A percentile compares a stretch with the other conserved stretches of the same genome.
These are phyloP conservation scores for Brettanomyces naardenensis DNA, from an alignment of 805 yeast species.

Conservation along the genomic window DNA sequence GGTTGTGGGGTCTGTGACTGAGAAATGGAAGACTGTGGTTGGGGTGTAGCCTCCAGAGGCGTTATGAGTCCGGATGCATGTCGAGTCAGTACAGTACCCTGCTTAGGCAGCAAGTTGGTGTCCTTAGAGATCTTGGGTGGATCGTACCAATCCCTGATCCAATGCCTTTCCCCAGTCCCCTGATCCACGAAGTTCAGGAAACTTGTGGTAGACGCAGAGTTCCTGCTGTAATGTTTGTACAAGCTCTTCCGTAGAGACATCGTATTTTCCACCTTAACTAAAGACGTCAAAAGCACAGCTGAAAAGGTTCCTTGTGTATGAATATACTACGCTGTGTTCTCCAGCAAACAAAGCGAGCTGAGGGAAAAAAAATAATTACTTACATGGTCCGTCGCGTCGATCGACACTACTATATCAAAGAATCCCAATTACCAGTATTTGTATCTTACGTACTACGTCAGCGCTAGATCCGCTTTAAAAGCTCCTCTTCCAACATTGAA, in stretches of 20 bases:
- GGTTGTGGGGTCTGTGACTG: conserved; percentile 23
- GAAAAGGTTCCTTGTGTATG: background rate
- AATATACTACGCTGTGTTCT: too few relatives aligned
- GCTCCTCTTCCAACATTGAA: conserved; percentile 22
- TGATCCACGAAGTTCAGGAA: conserved; percentile 12
- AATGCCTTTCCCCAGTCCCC: conserved; percentile 18
- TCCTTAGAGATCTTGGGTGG: conserved; percentile 17
- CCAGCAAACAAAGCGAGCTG: too few relatives aligned
- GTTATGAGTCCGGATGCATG: conserved; percentile 15
- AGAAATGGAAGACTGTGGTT: conserved; percentile 16
- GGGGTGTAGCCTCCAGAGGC: conserved; percentile 18
- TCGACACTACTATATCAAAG: too few relatives aligned
- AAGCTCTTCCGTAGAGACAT: conserved; percentile 29
- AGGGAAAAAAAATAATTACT: too few relatives aligned
- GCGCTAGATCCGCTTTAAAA: conserved; percentile 16
- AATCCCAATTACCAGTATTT: too few relatives aligned
- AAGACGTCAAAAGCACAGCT: background rate
- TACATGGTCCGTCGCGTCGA: too few relatives aligned
- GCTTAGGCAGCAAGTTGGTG: conserved; percentile 1
- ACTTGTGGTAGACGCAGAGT: conserved; percentile 18
- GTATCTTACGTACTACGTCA: too few relatives aligned
- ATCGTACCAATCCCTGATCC: conserved; percentile 26
- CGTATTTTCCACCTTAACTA: background rate
- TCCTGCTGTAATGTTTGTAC: conserved; percentile 25
- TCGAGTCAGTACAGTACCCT: conserved; percentile 6